Evolutionary conservation across 164 flowering plant species (phyloP).

Genomic region (Dillenia suffruticosa): DNA sequence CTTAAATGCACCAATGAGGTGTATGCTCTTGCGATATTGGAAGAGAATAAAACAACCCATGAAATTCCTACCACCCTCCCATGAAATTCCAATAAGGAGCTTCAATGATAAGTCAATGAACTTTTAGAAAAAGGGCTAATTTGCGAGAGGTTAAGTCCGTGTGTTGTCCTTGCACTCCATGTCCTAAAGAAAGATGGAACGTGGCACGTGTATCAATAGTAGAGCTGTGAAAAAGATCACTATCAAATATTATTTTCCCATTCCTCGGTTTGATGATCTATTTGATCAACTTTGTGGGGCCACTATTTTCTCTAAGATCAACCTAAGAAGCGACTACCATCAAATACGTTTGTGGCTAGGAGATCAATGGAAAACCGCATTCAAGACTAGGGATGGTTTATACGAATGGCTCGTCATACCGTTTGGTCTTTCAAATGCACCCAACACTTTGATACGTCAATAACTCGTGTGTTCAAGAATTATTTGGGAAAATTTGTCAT

Average conservation of each 20-base stretch:
- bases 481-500: neutral
- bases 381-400: neutral
- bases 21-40: neutral
- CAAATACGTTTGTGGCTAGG: neutral
- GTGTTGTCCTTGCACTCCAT: slow-evolving; percentile 3
- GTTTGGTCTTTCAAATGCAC: neutral
- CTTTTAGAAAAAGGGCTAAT: neutral
- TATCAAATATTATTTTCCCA: slow-evolving; percentile 1
- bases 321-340: neutral
- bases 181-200: slow-evolving; percentile 7
- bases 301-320: neutral
- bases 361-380: slow-evolving; percentile 2
- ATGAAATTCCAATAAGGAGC: neutral
- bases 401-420: neutral
- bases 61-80: neutral
- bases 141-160: slow-evolving; percentile 4
- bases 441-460: neutral
- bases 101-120: slow-evolving; percentile 2
- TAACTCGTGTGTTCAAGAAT: neutral
- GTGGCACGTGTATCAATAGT: slow-evolving; percentile 9
- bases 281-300: neutral
- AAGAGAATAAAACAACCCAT: neutral
- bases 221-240: slow-evolving; percentile 10
- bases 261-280: slow-evolving; percentile 9
- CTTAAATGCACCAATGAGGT: neutral